Evolutionary conservation across 371 early-diverging fungal species (phyloP).

Genomic region (Funneliformis caledonium): DNA sequence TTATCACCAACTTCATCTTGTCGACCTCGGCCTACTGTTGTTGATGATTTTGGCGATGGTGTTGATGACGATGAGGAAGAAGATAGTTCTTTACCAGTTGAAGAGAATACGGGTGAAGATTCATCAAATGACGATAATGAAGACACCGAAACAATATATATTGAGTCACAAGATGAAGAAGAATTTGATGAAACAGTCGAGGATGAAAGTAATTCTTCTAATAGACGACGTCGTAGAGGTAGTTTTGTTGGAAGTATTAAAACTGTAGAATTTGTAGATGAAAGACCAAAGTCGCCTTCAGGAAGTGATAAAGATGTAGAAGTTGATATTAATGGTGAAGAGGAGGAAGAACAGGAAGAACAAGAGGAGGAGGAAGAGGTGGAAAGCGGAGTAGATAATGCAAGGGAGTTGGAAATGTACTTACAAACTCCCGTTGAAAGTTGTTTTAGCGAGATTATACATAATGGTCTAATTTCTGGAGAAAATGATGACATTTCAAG

Average conservation of each 20-base stretch:
- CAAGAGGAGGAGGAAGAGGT: slow-evolving; percentile 43
- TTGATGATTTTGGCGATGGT: slow-evolving; percentile 15
- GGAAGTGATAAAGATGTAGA: slow-evolving; percentile 42
- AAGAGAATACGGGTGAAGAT: slow-evolving; percentile 15
- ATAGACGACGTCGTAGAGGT: neutral
- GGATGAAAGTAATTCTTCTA: neutral
- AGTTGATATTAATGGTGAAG: slow-evolving; percentile 42
- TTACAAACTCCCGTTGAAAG: slow-evolving; percentile 20
- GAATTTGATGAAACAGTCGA: slow-evolving; percentile 1
- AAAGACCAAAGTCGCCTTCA: slow-evolving; percentile 17
- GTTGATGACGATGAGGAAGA: slow-evolving; percentile 43
- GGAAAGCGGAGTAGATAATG: slow-evolving; percentile 41
- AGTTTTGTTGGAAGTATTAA: slow-evolving; percentile 35
- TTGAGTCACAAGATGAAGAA: slow-evolving; percentile 16
- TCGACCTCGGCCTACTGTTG: slow-evolving; percentile 32
- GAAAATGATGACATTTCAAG: neutral
- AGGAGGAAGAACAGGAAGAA: slow-evolving; percentile 45
- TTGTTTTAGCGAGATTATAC: neutral
- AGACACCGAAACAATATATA: slow-evolving; percentile 30
- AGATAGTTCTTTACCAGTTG: neutral
- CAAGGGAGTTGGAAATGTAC: slow-evolving; percentile 25
- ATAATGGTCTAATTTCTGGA: neutral
- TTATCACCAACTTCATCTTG: neutral
- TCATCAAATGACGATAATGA: slow-evolving; percentile 17
- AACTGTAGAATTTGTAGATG: slow-evolving; percentile 26